Evolutionary conservation across 2,329 filamentous ascomycete species (phyloP).

Genomic region (Penicillium sclerotiorum): DNA sequence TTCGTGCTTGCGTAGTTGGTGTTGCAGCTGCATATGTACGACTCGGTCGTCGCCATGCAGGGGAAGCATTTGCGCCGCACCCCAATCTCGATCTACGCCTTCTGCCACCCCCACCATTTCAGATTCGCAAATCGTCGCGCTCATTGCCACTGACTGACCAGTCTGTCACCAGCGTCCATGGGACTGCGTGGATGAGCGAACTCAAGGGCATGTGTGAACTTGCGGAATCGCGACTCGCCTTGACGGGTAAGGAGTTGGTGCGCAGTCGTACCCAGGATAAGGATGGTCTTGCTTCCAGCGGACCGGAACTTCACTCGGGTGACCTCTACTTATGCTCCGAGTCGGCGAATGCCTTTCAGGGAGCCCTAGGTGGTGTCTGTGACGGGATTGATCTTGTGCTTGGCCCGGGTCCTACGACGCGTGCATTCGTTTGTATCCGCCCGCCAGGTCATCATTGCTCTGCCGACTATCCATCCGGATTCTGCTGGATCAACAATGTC

Average conservation of each 20-base stretch:
- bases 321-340: slow-evolving; percentile 90
- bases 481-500: slow-evolving; percentile 98
- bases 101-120: slow-evolving; percentile 71
- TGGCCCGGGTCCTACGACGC: slow-evolving; percentile 61
- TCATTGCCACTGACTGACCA: slow-evolving; percentile 70
- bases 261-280: slow-evolving; percentile 55
- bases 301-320: slow-evolving; percentile 73
- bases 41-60: slow-evolving; percentile 77
- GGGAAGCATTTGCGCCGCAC: slow-evolving; percentile 68
- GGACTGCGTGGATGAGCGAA: slow-evolving; percentile 90
- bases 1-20: slow-evolving; percentile 81
- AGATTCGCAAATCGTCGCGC: slow-evolving; percentile 78
- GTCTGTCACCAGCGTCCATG: slow-evolving; percentile 88
- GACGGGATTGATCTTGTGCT: slow-evolving; percentile 91
- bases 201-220: slow-evolving; percentile 80
- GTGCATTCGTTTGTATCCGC: slow-evolving; percentile 88
- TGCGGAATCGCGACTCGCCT: slow-evolving; percentile 75
- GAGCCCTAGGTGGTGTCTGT: slow-evolving; percentile 87
- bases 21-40: slow-evolving; percentile 86
- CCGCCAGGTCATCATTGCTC: slow-evolving; percentile 97
- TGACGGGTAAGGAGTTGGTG: slow-evolving; percentile 75
- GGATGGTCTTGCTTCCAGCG: slow-evolving; percentile 42
- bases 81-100: slow-evolving; percentile 60
- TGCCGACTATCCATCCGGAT: slow-evolving; percentile 83
- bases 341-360: slow-evolving; percentile 84